Evolutionary conservation across 768 basidiomycete species (phyloP), one percentile per base, ranked within the genome.

Genomic region (Xerocomellus amylosporus): DNA sequence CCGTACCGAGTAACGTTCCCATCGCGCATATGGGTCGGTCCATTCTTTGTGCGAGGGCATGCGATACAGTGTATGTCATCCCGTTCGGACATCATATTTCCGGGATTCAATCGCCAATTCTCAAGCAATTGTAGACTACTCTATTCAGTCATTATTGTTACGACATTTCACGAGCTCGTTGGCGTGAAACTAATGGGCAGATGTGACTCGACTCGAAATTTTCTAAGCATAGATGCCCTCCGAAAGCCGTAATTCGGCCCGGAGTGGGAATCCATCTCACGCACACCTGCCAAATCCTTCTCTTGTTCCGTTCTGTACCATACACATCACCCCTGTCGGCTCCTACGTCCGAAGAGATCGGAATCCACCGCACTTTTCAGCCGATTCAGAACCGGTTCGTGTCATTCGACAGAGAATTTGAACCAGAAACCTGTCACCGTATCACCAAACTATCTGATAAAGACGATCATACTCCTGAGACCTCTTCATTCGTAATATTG

Each of bases 61-160:
- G 12, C 14, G 24, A 24, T 31, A 19, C n/a, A 36, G 49, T 50
- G 49, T 51, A 40, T 60, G 58, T 51, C 49, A 46, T 39, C 28
- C 28, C 22, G 26, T 44, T 44, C 39, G 8, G 13, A 37, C 39
- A 7, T 47, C 19, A 14, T 37, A 5, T 24, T 40, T 33, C 12
- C 3, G 20, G 22, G 9, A 17, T 53, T 24, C n/a, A 22, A 22
- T 17, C 20, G 26, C 39, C 8, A 40, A 31, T 40, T 41, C 47
- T 20, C n/a, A n/a, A 39, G 20, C 17, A 40, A 37, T 31, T 17
- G 43, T 58, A 36, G 36, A 51, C 26, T 63, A 51, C 39, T 24
- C 36, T 55, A 46, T 51, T 43, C 45, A 14, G 17, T 24, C 28
- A 38, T 46, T 51, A 33, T 34, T 20, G 14, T 46, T 45, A 45